Base-by-base conservation (phyloP, 495 filamentous ascomycete species). In the Aspergillus asperescens region DNA sequence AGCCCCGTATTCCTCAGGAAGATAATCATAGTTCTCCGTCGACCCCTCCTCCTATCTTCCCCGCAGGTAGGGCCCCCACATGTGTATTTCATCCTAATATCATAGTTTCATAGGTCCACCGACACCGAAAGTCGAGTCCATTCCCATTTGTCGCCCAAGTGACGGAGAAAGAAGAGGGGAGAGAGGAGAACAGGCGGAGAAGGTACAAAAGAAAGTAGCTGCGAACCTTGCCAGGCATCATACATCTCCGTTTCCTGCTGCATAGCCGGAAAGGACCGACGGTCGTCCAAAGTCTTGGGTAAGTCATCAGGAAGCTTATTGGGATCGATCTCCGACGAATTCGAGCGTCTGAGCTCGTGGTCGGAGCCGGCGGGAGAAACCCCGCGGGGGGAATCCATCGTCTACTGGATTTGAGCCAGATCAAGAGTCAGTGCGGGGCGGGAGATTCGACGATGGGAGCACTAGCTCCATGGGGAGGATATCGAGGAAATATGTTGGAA, bases 191-290 rank as follows among this genome's bases (percentile, higher is more conserved):
- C n/a, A n/a, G n/a, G n/a, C n/a, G n/a, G n/a, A n/a, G n/a, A n/a
- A n/a, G n/a, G n/a, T n/a, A 29, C 2, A 31, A 29, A 9, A n/a
- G 34, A 27, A 10, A 20, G 29, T 18, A 38, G 12, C 35, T 39
- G 48, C 74, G 53, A 66, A 96, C 92, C 92, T 85, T 96, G 90
- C 93, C 93, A 98, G 52, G 88, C 94, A 79, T 98, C 93, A 66
- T 97, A 97, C 75, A 96, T 87, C 78, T 97, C 91, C 20, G 90
- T 95, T 75, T 96, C 92, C 40, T 69, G 73, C 28, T 70, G 74
- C 48, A 76, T 74, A 5, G 68, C 65, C 7, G 78, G 79, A 22
- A 86, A 77, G 49, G 77, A 81, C 64, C 84, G 82, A 47, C 92
- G 80, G 71, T 97, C 94, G 60, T 97, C 87, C 52, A 98, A 77